Evolutionary conservation across 2,329 filamentous ascomycete species (phyloP).

Genomic region (Aureobasidium mangrovei): DNA sequence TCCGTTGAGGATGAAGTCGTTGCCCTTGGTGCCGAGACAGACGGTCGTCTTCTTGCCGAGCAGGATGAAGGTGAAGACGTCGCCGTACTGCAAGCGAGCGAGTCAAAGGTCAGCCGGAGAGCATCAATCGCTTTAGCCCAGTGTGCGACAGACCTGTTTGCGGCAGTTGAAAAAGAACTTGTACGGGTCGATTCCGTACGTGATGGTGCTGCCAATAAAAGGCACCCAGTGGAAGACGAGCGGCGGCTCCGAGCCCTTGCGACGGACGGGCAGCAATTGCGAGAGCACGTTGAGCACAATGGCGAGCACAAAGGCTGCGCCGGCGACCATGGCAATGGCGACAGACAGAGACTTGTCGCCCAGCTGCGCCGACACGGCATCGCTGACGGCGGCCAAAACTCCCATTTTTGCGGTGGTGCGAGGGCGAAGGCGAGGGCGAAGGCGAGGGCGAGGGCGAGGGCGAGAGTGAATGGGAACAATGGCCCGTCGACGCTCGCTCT

Average conservation of each 20-base stretch:
- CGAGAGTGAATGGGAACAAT: too few species aligned
- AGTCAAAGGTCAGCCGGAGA: neutral
- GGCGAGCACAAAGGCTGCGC: conserved; percentile 43
- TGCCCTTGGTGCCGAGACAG: conserved; percentile 70
- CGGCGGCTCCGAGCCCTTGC: conserved; percentile 60
- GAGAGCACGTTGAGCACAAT: conserved; percentile 70
- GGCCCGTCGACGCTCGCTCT: too few species aligned
- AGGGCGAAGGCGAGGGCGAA: too few species aligned
- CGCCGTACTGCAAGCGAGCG: conserved; percentile 56
- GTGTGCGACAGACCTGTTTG: conserved; percentile 53
- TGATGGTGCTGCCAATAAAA: conserved; percentile 81
- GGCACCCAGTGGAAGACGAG: conserved; percentile 58
- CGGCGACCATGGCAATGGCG: conserved; percentile 28
- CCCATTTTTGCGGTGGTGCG: neutral
- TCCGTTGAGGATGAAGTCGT: conserved; percentile 86
- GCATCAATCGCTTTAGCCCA: conserved; percentile 12
- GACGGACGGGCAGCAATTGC: conserved; percentile 61
- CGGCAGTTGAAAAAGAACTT: conserved; percentile 68
- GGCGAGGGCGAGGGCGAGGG: too few species aligned
- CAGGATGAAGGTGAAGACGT: conserved; percentile 82
- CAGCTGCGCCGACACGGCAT: conserved; percentile 1
- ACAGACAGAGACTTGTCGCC: conserved; percentile 11
- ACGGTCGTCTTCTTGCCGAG: conserved; percentile 86
- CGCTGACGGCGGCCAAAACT: conserved; percentile 5
- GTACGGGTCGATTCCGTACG: conserved; percentile 91